Base-by-base conservation (phyloP, 305 asterid genomes). In the Rubia peregrina region DNA sequence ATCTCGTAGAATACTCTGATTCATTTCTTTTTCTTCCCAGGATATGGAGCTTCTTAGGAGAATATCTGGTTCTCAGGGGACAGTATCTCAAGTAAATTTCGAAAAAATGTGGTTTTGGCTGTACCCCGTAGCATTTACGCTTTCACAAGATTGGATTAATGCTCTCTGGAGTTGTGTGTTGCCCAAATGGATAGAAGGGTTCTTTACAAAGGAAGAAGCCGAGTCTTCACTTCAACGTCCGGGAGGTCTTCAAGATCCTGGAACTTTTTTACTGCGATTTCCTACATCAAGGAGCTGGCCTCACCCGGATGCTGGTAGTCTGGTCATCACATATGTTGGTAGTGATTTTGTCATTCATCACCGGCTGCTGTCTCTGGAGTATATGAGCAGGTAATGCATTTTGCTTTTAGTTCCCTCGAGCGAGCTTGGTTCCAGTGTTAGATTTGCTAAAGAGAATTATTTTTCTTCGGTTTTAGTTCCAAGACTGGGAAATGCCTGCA, bases 221-320 rank as follows among this genome's bases (percentile, higher is more conserved):
- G 99, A 91, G 78, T 81, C 78, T 61, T 75, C 88, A 14, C 92
- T 94, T 74, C 85, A 60, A 69, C 73, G 82, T 53, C 75, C 83
- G 1, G 86, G 83, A 40, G 88, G 85, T 73, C 80, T 84, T 80
- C 80, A 80, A 65, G 86, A 77, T 48, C 95, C 93, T 7, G 98
- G 99, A 55, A 87, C 97, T 73, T 94, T 89, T 74, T 76, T 91
- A 26, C 77, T 94, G 44, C 86, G 98, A 62, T 91, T 94, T 76
- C 97, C 99, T 57, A 87, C 90, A 5, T 82, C 99, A 38, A 86
- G 99, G 82, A 86, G 92, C 87, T 94, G 99, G 99, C 99, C 98
- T 63, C 99, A 94, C 78, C 97, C 98, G 6, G 99, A 94, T 78
- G 90, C 99, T 59, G 98, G 99, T 61, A 86, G 83, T 79, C 81